Conservation (phyloP, 495 filamentous ascomycete species). For the Penicillium macrosclerotiorum region DNA sequence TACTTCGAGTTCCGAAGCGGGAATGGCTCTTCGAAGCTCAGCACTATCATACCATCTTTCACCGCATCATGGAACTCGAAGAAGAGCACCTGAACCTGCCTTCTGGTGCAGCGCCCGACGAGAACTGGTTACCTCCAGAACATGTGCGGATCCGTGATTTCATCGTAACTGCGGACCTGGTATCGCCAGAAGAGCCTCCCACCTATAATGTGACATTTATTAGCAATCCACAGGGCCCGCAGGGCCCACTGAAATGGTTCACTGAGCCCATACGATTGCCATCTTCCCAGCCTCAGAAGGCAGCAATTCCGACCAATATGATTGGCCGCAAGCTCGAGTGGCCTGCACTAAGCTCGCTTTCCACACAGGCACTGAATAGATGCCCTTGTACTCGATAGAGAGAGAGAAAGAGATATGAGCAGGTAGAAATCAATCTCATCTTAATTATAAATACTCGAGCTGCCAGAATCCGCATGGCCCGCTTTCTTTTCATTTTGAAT, state of each 20-base stretch:
- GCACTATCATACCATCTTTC: conserved; percentile 17
- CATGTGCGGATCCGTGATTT: conserved; percentile 18
- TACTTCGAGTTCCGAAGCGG: conserved; percentile 7
- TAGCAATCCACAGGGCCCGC: conserved; percentile 7
- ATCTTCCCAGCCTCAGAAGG: not conserved
- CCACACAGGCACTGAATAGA: not conserved
- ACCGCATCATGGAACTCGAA: conserved; percentile 19
- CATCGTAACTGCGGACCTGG: not conserved
- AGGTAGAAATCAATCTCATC: too few relatives aligned
- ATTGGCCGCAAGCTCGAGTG: conserved; percentile 1
- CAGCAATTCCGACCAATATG: conserved; percentile 4
- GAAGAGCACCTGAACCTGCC: not conserved
- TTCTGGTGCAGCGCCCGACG: not conserved
- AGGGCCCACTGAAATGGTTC: not conserved
- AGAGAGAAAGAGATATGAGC: too few relatives aligned
- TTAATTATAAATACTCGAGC: too few relatives aligned
- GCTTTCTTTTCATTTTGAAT: too few relatives aligned
- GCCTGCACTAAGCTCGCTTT: not conserved
- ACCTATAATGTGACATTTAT: conserved; percentile 9
- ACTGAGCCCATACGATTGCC: conserved; percentile 13
- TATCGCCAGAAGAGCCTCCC: not conserved
- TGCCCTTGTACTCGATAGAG: not conserved
- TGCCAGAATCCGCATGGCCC: too few relatives aligned
- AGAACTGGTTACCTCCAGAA: conserved; percentile 11
- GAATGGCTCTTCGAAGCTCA: conserved; percentile 8